Conservation (phyloP, 305 asterid species). For the Rubia peregrina region DNA sequence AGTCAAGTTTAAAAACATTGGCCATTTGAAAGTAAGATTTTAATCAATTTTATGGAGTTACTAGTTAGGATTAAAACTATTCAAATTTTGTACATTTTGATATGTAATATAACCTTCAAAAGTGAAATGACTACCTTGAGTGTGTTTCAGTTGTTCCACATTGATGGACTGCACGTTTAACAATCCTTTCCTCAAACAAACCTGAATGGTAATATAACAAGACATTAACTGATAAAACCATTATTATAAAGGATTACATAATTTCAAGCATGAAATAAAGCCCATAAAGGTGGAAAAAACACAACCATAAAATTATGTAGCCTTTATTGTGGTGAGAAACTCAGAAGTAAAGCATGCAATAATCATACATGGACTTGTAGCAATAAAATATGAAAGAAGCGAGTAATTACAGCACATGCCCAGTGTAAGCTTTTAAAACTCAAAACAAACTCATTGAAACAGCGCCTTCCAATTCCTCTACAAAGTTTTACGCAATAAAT, state of each 20-base stretch:
- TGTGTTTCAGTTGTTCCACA: constrained; percentile 19
- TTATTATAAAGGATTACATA: not conserved
- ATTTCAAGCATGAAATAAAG: not conserved
- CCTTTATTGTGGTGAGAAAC: not conserved
- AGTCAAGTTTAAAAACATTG: constrained; percentile 2
- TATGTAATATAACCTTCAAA: constrained; percentile 9
- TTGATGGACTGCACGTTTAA: constrained; percentile 18
- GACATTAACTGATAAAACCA: not conserved
- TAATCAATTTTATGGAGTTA: not conserved
- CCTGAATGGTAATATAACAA: constrained; percentile 22
- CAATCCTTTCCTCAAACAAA: constrained; percentile 22
- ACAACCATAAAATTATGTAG: not conserved
- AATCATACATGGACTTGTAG: not conserved
- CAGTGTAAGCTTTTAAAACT: not conserved
- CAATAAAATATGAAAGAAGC: not conserved
- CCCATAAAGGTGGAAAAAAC: not conserved
- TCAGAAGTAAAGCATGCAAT: not conserved
- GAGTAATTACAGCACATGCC: not conserved
- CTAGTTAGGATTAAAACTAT: not conserved
- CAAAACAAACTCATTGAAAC: not conserved
- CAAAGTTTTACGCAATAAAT: not conserved
- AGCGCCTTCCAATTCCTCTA: not conserved
- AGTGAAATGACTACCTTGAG: constrained; percentile 31
- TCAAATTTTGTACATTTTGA: not conserved
- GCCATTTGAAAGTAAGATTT: not conserved